Conservation (phyloP, 306 rosid genomes). For the Cicer pinnatifidum region DNA sequence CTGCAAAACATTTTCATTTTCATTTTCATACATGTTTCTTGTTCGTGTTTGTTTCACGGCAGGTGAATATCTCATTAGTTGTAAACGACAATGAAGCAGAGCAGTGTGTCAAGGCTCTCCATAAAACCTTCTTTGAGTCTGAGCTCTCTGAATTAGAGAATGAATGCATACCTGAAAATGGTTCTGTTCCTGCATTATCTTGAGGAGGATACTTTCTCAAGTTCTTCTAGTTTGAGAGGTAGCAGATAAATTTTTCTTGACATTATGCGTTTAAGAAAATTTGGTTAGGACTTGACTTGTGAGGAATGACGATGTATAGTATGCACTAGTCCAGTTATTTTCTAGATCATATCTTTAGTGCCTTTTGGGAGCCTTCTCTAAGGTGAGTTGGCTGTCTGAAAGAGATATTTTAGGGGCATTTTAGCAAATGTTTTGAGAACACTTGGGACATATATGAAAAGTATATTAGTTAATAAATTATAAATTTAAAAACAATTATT, state of each 20-base stretch:
- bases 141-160: conserved; percentile 46
- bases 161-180: conserved; percentile 52
- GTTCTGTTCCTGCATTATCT: conserved; percentile 47
- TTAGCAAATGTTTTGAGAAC: not conserved
- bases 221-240: conserved; percentile 18
- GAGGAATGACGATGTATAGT: not conserved
- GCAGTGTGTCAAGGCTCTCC: conserved; percentile 84
- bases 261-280: not conserved
- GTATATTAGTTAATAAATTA: not conserved
- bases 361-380: not conserved
- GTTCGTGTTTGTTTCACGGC: conserved; percentile 35
- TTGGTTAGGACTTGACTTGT: conserved; percentile 2
- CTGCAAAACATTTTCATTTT: not conserved
- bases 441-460: not conserved
- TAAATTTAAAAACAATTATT: not conserved
- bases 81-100: conserved; percentile 87
- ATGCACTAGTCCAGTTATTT: not conserved
- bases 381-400: not conserved
- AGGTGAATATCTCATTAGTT: conserved; percentile 92
- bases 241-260: not conserved
- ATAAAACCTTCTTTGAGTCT: conserved; percentile 72
- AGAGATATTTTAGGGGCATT: not conserved
- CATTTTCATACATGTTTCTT: conserved; percentile 30
- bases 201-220: conserved; percentile 33
- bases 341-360: not conserved